A percentile compares a stretch with the other conserved stretches of the same genome.
Conservation (phyloP, 1,139 yeast genomes). For the Hyphopichia wangnamkhiaoensis region DNA sequence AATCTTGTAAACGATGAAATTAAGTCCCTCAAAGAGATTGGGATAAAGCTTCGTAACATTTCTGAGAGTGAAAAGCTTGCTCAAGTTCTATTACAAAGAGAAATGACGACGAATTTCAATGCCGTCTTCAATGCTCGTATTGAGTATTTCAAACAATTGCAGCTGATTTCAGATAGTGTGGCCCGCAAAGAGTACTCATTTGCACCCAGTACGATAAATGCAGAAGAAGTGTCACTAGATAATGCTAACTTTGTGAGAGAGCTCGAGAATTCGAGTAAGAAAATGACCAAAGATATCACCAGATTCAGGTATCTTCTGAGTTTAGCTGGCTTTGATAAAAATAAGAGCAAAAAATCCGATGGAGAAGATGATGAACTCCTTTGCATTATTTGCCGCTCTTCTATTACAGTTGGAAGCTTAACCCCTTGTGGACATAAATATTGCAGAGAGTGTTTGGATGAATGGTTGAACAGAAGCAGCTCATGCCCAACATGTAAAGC, state of each 20-base stretch:
- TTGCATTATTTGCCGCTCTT: conserved; percentile 77
- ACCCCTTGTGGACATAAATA: conserved; percentile 90
- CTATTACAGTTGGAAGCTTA: conserved; percentile 71
- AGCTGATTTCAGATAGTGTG: conserved; percentile 81
- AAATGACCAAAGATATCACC: conserved; percentile 45
- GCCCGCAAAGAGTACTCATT: conserved; percentile 15
- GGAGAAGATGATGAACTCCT: conserved; percentile 41
- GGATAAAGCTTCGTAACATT: conserved; percentile 23
- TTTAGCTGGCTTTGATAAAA: conserved; percentile 3
- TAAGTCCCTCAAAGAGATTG: conserved; percentile 25
- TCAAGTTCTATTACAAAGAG: conserved; percentile 42
- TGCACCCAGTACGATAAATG: neutral
- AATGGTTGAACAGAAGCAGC: conserved; percentile 61
- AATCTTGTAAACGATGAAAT: conserved; percentile 15
- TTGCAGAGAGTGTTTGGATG: conserved; percentile 72
- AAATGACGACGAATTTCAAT: conserved; percentile 55
- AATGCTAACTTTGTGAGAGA: neutral
- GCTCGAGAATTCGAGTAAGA: conserved; percentile 11
- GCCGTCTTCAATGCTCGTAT: conserved; percentile 74
- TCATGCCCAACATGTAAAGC: conserved; percentile 82
- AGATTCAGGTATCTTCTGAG: conserved; percentile 52
- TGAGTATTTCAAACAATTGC: conserved; percentile 80
- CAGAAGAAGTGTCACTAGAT: neutral
- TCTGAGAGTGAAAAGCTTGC: conserved; percentile 47
- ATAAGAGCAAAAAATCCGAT: conserved; percentile 9